Base-by-base conservation (phyloP, 495 filamentous ascomycete species). In the Tuber aestivum region DNA sequence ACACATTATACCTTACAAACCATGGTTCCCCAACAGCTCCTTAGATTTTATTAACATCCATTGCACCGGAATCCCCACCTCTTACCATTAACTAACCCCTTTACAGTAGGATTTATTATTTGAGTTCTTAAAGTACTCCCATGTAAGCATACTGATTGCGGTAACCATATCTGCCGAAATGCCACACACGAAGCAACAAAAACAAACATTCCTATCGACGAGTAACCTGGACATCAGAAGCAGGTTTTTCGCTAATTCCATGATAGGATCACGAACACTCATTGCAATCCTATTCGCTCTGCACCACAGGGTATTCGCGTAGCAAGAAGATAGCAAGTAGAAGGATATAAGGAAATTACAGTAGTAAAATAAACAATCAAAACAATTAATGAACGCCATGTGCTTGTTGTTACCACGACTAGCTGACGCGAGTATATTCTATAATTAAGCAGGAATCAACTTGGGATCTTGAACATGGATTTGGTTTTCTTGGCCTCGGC, bases 381-480 rank as follows among this genome's bases (percentile, higher is more conserved):
- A 14, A 65, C 56, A 61, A 32, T 35, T 32, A 61, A 61, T 12
- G n/a, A 32, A 65, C 27, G 56, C 32, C 56, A 65, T 35, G 14
- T 35, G 35, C 27, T 14, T 35, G 27, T 27, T 32, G 12, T 65
- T 16, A 27, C 16, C 27, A 3, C 7, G 27, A 32, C n/a, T n/a
- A n/a, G n/a, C n/a, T n/a, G n/a, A n/a, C n/a, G n/a, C n/a, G n/a
- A n/a, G 27, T 7, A 32, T 65, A 18, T 18, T 65, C 1, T 35
- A 65, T 12, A 65, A 7, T 18, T 61, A 32, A 1, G 56, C 3
- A 3, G 27, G 14, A 32, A 65, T 65, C 35, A 65, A 35, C 16
- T 35, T 42, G 71, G 74, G 56, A 79, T 56, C 18, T n/a, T 41
- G 38, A 77, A 79, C 32, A 79, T 50, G 5, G 72, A 79, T 23